Evolutionary conservation across 768 basidiomycete species (phyloP).

Genomic region (Trametes cinnabarina): DNA sequence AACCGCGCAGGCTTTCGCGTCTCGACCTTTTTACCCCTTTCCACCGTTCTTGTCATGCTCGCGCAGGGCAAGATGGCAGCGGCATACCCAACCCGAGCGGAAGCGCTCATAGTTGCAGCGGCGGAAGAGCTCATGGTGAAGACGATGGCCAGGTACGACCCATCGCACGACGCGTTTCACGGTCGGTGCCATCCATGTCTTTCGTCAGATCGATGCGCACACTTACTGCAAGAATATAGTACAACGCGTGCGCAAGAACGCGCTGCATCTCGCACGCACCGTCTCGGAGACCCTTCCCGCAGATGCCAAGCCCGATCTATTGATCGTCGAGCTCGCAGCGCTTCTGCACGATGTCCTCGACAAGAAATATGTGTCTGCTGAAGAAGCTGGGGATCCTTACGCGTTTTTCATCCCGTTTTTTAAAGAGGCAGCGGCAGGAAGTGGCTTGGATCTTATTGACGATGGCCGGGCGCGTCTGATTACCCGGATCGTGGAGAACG

Average conservation of each 20-base stretch:
- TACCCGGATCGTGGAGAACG: slow-evolving; percentile 66
- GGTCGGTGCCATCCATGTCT: slow-evolving; percentile 42
- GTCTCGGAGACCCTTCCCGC: slow-evolving; percentile 25
- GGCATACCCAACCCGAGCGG: slow-evolving; percentile 49
- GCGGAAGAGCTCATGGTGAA: slow-evolving; percentile 71
- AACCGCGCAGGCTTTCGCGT: too few relatives aligned
- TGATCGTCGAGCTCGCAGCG: slow-evolving; percentile 82
- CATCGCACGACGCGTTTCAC: slow-evolving; percentile 78
- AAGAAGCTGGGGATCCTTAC: slow-evolving; percentile 56
- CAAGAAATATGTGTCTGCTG: slow-evolving; percentile 73
- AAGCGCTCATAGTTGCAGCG: slow-evolving; percentile 49
- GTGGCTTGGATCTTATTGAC: slow-evolving; percentile 53
- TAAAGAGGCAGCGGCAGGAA: slow-evolving; percentile 33
- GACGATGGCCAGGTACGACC: slow-evolving; percentile 75
- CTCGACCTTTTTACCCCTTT: too few relatives aligned
- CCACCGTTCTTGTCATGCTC: too few relatives aligned
- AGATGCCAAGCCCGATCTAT: slow-evolving; percentile 55
- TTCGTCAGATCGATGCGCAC: background rate
- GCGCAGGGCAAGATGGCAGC: background rate
- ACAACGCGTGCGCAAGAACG: slow-evolving; percentile 76
- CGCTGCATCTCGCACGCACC: slow-evolving; percentile 61
- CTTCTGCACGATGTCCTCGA: slow-evolving; percentile 86
- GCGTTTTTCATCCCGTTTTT: slow-evolving; percentile 70
- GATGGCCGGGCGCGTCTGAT: slow-evolving; percentile 60
- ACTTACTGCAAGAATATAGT: slow-evolving; percentile 43